These are phyloP conservation scores for Syncephalastrum monosporum DNA, from an alignment of 371 early-diverging fungal genomes.

Conservation along the genomic window DNA sequence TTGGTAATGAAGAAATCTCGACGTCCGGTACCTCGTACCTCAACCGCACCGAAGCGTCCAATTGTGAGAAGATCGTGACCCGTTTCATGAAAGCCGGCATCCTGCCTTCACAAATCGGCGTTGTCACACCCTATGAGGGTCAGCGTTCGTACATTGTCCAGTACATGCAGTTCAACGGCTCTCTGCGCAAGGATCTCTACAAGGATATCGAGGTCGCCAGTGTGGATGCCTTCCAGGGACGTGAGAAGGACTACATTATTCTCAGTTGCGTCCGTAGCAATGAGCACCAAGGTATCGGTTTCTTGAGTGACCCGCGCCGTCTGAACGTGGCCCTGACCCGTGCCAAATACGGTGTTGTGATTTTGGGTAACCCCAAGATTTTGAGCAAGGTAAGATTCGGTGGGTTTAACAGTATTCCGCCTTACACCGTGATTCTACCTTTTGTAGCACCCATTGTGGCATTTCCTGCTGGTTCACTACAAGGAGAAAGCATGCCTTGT, in stretches of 20 bases:
- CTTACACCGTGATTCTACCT: neutral
- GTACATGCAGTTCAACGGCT: conserved; percentile 93
- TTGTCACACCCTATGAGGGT: conserved; percentile 99
- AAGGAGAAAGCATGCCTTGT: conserved; percentile 90
- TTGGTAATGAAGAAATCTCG: conserved; percentile 96
- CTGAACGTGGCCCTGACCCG: conserved; percentile 98
- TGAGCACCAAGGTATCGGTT: conserved; percentile 98
- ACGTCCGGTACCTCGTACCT: conserved; percentile 96
- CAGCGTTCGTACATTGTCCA: conserved; percentile 94
- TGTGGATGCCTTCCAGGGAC: conserved; percentile 99
- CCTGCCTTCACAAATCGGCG: conserved; percentile 92
- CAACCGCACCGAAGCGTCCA: conserved; percentile 90
- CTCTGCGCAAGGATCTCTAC: conserved; percentile 87
- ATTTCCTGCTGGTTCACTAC: conserved; percentile 91
- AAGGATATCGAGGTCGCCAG: conserved; percentile 97
- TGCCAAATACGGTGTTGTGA: conserved; percentile 92
- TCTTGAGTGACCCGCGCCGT: conserved; percentile 95
- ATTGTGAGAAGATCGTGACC: conserved; percentile 94
- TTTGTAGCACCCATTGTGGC: conserved; percentile 90
- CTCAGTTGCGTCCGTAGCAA: conserved; percentile 97
- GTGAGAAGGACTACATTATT: conserved; percentile 99
- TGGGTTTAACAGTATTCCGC: neutral
- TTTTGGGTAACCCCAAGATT: conserved; percentile 97
- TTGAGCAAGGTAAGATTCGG: conserved; percentile 64
- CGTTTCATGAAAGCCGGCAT: conserved; percentile 89